Percentiles rank a stretch among this genome's conserved stretches.
Conservation (phyloP, 1,284 basidiomycete genomes). For the Trichosporon coremiiforme region DNA sequence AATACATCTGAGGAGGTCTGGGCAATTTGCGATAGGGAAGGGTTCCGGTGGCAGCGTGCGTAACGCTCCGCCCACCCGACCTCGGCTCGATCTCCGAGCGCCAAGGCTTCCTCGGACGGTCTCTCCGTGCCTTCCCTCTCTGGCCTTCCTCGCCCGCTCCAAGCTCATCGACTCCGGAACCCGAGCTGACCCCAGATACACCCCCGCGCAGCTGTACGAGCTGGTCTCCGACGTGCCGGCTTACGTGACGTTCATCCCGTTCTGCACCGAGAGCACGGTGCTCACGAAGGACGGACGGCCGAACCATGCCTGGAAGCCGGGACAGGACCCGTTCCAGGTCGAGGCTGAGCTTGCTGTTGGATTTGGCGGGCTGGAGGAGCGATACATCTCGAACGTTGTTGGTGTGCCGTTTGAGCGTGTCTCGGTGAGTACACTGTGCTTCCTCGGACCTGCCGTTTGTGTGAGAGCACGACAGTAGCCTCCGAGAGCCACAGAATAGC, state of each 20-base stretch:
- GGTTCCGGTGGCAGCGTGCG: too few relatives aligned
- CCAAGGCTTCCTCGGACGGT: too few relatives aligned
- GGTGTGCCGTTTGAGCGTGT: conserved; percentile 76
- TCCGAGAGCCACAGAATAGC: too few relatives aligned
- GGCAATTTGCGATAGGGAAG: too few relatives aligned
- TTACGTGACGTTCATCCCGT: conserved; percentile 86
- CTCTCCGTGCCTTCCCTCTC: too few relatives aligned
- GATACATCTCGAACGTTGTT: conserved; percentile 81
- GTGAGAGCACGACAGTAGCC: too few relatives aligned
- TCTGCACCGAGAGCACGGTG: conserved; percentile 77
- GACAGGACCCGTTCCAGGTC: conserved; percentile 61
- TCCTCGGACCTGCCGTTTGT: too few relatives aligned
- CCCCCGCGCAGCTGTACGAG: conserved; percentile 75
- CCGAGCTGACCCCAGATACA: conserved; percentile 61
- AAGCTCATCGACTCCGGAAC: neutral
- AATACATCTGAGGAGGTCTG: too few relatives aligned
- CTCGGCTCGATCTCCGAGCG: too few relatives aligned
- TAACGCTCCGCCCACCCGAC: too few relatives aligned
- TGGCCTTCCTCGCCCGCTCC: neutral
- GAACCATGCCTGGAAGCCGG: conserved; percentile 39
- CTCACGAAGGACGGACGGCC: conserved; percentile 54
- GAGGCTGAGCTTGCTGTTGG: conserved; percentile 86
- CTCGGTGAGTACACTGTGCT: conserved; percentile 62
- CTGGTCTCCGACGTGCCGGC: conserved; percentile 85
- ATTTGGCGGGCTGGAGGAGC: conserved; percentile 83